Evolutionary conservation across 768 basidiomycete species (phyloP).

Genomic region (Auricularia auricula-judae): DNA sequence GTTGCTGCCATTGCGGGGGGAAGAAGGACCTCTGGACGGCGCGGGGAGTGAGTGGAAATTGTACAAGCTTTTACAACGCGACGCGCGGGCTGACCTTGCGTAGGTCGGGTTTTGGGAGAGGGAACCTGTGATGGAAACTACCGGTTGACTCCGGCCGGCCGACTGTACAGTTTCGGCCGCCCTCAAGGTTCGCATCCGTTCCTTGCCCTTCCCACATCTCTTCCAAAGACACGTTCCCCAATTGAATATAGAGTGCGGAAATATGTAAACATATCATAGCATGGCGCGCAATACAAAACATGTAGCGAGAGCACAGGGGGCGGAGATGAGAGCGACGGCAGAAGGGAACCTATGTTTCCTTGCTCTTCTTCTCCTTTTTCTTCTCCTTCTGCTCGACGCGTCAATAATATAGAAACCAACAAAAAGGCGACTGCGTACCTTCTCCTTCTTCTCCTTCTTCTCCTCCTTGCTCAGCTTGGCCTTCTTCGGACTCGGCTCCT

Average conservation of each 20-base stretch:
- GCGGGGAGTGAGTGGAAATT: not conserved
- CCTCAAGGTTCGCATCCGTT: too few species aligned
- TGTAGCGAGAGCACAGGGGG: not conserved
- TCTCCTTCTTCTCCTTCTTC: conserved; percentile 46
- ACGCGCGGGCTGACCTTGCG: not conserved
- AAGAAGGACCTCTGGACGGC: not conserved
- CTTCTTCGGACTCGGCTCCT: conserved; percentile 38
- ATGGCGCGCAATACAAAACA: not conserved
- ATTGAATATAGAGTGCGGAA: not conserved
- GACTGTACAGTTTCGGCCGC: not conserved
- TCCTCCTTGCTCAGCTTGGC: conserved; percentile 73
- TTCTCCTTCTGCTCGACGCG: conserved; percentile 30
- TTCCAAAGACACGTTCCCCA: too few species aligned
- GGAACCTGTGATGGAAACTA: too few species aligned
- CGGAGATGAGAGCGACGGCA: not conserved
- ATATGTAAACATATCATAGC: not conserved
- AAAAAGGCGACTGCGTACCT: not conserved
- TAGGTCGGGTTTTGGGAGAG: not conserved
- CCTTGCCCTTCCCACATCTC: not conserved
- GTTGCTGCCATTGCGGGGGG: conserved; percentile 47
- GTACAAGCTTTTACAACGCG: not conserved
- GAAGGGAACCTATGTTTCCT: conserved; percentile 17
- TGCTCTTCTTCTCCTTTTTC: conserved; percentile 48
- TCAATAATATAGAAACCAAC: not conserved
- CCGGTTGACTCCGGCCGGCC: not conserved